A percentile compares a stretch with the other conserved stretches of the same genome.
These are phyloP conservation scores for Alloascoidea hylecoeti DNA, from an alignment of 805 yeast genomes.

Conservation along the genomic window DNA sequence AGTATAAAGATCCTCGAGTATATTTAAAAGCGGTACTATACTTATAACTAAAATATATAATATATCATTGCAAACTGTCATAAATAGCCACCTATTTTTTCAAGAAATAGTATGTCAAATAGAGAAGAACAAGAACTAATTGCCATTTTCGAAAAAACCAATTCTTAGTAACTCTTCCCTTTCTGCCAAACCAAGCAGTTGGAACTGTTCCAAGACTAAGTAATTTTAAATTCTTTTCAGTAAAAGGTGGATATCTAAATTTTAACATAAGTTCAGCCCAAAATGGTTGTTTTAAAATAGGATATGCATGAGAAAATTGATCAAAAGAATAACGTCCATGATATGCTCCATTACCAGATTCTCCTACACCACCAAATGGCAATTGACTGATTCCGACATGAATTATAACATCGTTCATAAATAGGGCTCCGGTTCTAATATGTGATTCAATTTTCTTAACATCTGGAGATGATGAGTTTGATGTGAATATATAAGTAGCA, in stretches of 20 bases:
- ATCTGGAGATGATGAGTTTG: conserved; percentile 4
- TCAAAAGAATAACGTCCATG: conserved; percentile 63
- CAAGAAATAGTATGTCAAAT: too few species aligned
- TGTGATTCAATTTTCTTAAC: conserved; percentile 30
- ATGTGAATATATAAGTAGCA: conserved; percentile 61
- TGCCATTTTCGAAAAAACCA: too few species aligned
- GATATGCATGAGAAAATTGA: conserved; percentile 66
- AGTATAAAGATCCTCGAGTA: too few species aligned
- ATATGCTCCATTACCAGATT: conserved; percentile 71
- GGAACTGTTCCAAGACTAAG: conserved; percentile 16
- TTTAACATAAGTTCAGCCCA: conserved; percentile 45
- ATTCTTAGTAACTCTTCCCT: conserved; percentile 16
- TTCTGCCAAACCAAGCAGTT: conserved; percentile 21
- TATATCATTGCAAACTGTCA: too few species aligned
- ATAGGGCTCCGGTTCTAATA: conserved; percentile 62
- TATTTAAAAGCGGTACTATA: too few species aligned
- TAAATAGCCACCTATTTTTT: too few species aligned
- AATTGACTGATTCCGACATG: conserved; percentile 55
- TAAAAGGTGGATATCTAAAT: conserved; percentile 58
- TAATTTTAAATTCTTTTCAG: conserved; percentile 17
- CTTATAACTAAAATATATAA: too few species aligned
- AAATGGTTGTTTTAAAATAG: conserved; percentile 47
- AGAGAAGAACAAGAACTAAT: too few species aligned
- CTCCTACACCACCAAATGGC: conserved; percentile 90
- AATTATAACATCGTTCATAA: conserved; percentile 56